Evolutionary conservation across 2,329 filamentous ascomycete species (phyloP).

Genomic region (Talaromyces pinophilus): DNA sequence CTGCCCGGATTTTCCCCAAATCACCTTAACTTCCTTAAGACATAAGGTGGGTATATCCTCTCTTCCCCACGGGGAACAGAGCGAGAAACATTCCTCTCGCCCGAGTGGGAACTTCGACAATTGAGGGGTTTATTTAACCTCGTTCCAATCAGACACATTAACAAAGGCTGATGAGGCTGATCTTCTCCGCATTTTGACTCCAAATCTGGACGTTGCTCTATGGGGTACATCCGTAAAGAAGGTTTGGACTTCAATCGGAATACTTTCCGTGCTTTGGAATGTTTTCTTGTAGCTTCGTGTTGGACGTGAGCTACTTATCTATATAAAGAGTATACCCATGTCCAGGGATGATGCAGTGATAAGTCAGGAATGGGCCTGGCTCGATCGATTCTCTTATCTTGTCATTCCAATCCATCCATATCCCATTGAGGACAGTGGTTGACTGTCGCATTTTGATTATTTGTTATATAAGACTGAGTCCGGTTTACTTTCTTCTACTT

Average conservation of each 20-base stretch:
- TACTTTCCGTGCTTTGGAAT: conserved; percentile 13
- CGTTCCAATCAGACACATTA: neutral
- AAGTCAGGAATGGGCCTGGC: conserved; percentile 3
- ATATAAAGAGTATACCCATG: neutral
- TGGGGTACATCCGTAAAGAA: neutral
- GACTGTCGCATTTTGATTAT: neutral
- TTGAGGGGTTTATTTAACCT: neutral
- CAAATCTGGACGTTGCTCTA: neutral
- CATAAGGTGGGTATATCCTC: neutral
- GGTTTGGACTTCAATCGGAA: neutral
- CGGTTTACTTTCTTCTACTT: neutral
- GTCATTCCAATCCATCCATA: neutral
- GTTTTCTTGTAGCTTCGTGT: conserved; percentile 2
- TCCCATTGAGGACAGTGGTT: neutral
- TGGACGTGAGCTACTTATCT: neutral
- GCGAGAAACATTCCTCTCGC: neutral
- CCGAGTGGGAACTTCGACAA: neutral
- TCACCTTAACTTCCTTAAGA: neutral
- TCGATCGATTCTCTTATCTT: conserved; percentile 1
- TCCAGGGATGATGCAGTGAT: neutral
- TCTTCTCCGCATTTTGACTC: neutral
- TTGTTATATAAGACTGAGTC: neutral
- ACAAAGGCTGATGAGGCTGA: neutral
- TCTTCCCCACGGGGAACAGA: conserved; percentile 13
- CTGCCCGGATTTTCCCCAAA: neutral